phyloP scores from a whole-genome alignment of 805 yeast species.

The Huiozyma sinensis region DNA sequence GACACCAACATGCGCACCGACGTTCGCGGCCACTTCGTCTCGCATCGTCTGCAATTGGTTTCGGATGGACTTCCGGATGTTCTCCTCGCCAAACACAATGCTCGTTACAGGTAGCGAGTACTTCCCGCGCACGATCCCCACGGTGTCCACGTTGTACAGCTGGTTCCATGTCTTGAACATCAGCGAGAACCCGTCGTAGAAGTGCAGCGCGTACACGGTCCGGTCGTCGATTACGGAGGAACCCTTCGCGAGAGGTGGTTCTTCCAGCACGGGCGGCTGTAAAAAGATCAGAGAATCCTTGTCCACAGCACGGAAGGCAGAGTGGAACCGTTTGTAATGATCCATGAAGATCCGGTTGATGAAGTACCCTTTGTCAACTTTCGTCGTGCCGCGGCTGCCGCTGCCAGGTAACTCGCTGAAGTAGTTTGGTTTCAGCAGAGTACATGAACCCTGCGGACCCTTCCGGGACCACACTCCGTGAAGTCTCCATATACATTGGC shows the following conservation, averaged over 20 bases:
- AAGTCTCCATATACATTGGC: constrained; percentile 71
- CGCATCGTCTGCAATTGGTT: constrained; percentile 59
- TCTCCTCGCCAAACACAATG: constrained; percentile 71
- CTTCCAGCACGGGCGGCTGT: constrained; percentile 73
- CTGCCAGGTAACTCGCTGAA: constrained; percentile 25
- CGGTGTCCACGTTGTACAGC: constrained; percentile 72
- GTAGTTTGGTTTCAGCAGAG: constrained; percentile 39
- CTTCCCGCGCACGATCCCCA: constrained; percentile 73
- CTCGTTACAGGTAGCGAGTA: constrained; percentile 66
- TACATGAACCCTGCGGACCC: constrained; percentile 21
- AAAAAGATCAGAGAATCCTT: constrained; percentile 45
- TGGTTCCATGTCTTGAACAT: constrained; percentile 88
- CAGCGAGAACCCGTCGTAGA: constrained; percentile 87
- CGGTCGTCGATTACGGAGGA: constrained; percentile 46
- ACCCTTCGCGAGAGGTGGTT: constrained; percentile 57
- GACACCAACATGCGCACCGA: constrained; percentile 61
- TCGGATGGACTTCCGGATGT: constrained; percentile 61
- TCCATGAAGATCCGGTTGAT: constrained; percentile 54
- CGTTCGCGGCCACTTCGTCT: constrained; percentile 45
- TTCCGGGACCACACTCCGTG: constrained; percentile 64
- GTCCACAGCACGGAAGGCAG: constrained; percentile 37
- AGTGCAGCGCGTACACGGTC: constrained; percentile 78
- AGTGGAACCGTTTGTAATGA: constrained; percentile 44
- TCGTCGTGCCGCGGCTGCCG: constrained; percentile 4
- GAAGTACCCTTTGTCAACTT: constrained; percentile 43